Conservation (phyloP, 1,284 basidiomycete genomes). For the Ceratobasidium sp. region DNA sequence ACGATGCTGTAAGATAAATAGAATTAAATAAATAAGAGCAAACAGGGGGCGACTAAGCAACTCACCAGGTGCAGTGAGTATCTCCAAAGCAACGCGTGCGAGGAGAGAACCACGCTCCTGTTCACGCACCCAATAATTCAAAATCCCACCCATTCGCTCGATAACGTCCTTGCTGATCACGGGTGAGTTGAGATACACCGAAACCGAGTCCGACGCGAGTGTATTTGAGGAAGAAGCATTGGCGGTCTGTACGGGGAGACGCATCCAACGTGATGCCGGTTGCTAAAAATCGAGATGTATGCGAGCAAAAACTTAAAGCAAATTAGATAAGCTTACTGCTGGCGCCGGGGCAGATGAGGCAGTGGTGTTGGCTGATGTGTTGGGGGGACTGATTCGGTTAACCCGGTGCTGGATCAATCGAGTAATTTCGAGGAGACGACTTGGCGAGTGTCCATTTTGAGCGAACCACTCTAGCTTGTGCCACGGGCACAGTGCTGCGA, state of each 20-base stretch:
- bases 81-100: constrained; percentile 16
- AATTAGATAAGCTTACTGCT: not conserved
- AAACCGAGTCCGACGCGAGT: not conserved
- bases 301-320: not conserved
- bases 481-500: constrained; percentile 16
- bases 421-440: not conserved
- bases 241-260: not conserved
- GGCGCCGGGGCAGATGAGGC: not conserved
- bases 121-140: not conserved
- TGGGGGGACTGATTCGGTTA: not conserved
- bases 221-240: not conserved
- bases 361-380: not conserved
- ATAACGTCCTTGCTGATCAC: not conserved
- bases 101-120: not conserved
- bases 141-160: not conserved
- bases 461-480: constrained; percentile 10
- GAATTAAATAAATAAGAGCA: not conserved
- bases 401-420: not conserved
- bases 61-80: constrained; percentile 7
- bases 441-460: not conserved
- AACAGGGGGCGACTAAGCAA: not conserved
- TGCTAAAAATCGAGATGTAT: not conserved
- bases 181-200: not conserved
- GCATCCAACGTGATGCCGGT: constrained; percentile 7
- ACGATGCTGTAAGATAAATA: not conserved